Base-by-base conservation (phyloP, 768 basidiomycete species). In the Hygrophorus pudorinus region DNA sequence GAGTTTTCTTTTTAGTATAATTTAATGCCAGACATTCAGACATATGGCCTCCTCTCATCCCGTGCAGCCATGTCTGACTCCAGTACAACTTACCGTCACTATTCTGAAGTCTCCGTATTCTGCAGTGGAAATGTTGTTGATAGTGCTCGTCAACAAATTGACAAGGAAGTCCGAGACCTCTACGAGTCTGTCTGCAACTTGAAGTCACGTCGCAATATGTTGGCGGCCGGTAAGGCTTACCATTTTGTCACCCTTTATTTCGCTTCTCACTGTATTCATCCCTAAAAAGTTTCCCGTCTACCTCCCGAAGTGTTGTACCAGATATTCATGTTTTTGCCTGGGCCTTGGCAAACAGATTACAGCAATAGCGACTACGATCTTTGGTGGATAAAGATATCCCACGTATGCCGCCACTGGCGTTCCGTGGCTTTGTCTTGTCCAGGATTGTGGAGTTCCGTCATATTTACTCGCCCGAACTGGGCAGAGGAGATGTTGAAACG, bases 351-450 rank as follows among this genome's bases (percentile, higher is more conserved):
- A 45, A 29, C 34, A 9, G 44, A 45, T 17, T 41, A 44, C 39
- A 16, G 17, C 6, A 41, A 42, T 31, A 39, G 47, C n/a, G 27
- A 16, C 41, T 10, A 41, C n/a, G n/a, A 48, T 30, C 45, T 60
- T 14, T 47, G 51, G 14, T 69, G 68, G 67, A 63, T 70, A 34
- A 58, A 53, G 31, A 54, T 67, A n/a, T 62, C 59, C 34, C 65
- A 67, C 45, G 59, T 67, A n/a, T 67, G 59, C 41, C 59, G 58
- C 3, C 62, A 67, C 41, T 74, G 71, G 70, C 66, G 73, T 18
- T 48, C 62, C 0, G 63, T 72, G 3, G 69, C 71, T 4, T 46
- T 74, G 11, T 59, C 51, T 36, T 65, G 60, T 42, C 63, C 71
- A 1, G 51, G 43, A 10, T 59, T 75, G 31, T 76, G 73, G 72